Evolutionary conservation across 441 rosid species (phyloP), one percentile per base, ranked within the genome.

Genomic region (Pelargonium fulgidum): DNA sequence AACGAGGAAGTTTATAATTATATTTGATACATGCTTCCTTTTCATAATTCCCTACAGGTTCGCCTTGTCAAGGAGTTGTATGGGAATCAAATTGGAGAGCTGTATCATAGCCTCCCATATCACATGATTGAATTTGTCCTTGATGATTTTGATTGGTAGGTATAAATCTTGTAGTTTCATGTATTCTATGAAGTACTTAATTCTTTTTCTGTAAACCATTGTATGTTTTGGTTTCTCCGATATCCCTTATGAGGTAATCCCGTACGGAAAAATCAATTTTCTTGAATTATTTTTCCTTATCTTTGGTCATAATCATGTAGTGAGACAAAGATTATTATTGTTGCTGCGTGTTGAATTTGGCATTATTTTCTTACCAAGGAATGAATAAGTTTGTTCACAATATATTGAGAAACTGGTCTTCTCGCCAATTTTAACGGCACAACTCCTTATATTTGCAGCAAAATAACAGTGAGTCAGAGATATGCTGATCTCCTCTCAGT

Each of bases 61-160:
- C 88, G 94, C 66, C 89, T 94, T 70, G 81, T 89, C 39, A 94
- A 90, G 81, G 98, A 94, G 78, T 80, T 94, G 74, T 94, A 87
- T 78, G 96, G 98, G 68, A 87, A 90, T 83, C 97, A 92, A 78
- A 90, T 94, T 67, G 85, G 87, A 62, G 97, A 91, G 80, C 78
- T 94, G 66, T 90, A 89, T 77, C 92, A 92, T 75, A 92, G 94
- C 80, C 94, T 90, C 78, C 96, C 99, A 0, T 90, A 87, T 85
- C 89, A 92, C 86, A 85, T 92, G 86, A 79, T 92, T 76, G 94
- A 94, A 79, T 92, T 89, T 75, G 81, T 76, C 26, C 75, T 92
- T 3, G 98, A 90, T 67, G 91, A 87, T 78, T 77, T 80, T 73
- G 91, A 89, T 73, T 85, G 99, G 98, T 92, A 64, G 71, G 97